These are phyloP conservation scores for Coemansia sp. DNA, from an alignment of 192 early-diverging fungal species.

Conservation along the genomic window DNA sequence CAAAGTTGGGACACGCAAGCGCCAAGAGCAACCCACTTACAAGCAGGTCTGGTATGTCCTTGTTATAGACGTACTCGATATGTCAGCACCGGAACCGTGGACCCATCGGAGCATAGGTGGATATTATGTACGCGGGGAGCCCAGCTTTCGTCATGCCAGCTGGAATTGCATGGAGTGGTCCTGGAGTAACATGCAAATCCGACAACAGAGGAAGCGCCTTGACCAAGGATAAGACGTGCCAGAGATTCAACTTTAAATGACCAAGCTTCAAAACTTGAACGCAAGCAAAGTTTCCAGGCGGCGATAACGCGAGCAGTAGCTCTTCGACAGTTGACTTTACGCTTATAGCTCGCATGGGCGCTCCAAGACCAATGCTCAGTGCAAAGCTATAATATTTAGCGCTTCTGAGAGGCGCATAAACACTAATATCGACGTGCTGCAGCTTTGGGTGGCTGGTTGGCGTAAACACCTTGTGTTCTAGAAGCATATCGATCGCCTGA, in stretches of 20 bases:
- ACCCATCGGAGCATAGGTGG: slow-evolving; percentile 4
- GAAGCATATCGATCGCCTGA: not conserved
- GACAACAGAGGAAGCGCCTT: not conserved
- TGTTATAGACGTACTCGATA: not conserved
- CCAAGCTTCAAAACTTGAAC: not conserved
- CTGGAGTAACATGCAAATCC: not conserved
- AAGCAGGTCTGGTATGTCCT: not conserved
- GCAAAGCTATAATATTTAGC: not conserved
- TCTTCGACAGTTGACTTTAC: not conserved
- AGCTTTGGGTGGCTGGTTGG: not conserved
- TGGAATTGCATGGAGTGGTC: not conserved
- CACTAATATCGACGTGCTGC: not conserved
- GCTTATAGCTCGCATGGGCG: not conserved
- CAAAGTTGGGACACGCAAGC: not conserved
- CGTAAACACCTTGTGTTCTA: not conserved
- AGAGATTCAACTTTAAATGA: not conserved
- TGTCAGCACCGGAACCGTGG: not conserved
- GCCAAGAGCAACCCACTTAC: not conserved
- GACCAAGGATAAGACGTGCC: not conserved
- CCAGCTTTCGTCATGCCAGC: not conserved
- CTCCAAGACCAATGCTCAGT: not conserved
- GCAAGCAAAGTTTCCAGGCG: not conserved
- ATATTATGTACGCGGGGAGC: not conserved
- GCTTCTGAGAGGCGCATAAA: too few species aligned
- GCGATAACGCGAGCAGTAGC: not conserved